A percentile compares a stretch with the other conserved stretches of the same genome.
Conservation (phyloP, 2,329 filamentous ascomycete species). For the Pseudogymnoascus sp. region DNA sequence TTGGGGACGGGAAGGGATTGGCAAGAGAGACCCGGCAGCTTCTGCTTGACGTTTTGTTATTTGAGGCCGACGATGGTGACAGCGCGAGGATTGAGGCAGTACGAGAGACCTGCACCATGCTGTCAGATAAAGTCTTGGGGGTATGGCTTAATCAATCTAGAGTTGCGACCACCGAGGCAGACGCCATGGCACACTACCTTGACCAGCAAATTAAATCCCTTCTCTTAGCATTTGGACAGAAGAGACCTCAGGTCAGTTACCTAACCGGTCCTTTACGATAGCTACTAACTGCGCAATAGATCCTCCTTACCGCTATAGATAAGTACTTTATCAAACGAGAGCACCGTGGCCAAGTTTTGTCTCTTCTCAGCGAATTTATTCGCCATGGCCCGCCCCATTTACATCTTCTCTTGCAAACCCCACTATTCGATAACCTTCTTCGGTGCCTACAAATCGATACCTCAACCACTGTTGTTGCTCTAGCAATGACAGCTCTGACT, state of each 20-base stretch:
- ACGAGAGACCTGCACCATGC: slow-evolving; percentile 39
- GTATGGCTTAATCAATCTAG: slow-evolving; percentile 49
- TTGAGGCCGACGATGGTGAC: slow-evolving; percentile 53
- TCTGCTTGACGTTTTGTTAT: slow-evolving; percentile 57
- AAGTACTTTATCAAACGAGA: slow-evolving; percentile 58
- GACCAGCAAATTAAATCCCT: slow-evolving; percentile 41
- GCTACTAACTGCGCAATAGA: slow-evolving; percentile 35
- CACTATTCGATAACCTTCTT: slow-evolving; percentile 64
- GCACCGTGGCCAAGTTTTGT: slow-evolving; percentile 57
- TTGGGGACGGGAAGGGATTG: slow-evolving; percentile 56
- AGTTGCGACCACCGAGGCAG: slow-evolving; percentile 33
- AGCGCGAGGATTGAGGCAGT: slow-evolving; percentile 38
- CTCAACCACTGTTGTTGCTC: slow-evolving; percentile 68
- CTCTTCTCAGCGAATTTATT: slow-evolving; percentile 66
- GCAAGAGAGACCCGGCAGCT: slow-evolving; percentile 60
- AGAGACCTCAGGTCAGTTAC: slow-evolving; percentile 52
- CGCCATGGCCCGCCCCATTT: slow-evolving; percentile 73
- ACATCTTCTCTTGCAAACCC: slow-evolving; percentile 65
- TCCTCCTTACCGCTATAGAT: slow-evolving; percentile 61
- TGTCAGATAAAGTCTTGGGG: slow-evolving; percentile 51
- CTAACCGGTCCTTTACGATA: slow-evolving; percentile 17
- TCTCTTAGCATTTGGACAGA: slow-evolving; percentile 48
- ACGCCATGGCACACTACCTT: slow-evolving; percentile 41
- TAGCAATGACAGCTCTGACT: slow-evolving; percentile 67
- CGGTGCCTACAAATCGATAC: slow-evolving; percentile 71